Conservation (phyloP, 2,329 filamentous ascomycete genomes). For the Sclerotiophoma versabilis region DNA sequence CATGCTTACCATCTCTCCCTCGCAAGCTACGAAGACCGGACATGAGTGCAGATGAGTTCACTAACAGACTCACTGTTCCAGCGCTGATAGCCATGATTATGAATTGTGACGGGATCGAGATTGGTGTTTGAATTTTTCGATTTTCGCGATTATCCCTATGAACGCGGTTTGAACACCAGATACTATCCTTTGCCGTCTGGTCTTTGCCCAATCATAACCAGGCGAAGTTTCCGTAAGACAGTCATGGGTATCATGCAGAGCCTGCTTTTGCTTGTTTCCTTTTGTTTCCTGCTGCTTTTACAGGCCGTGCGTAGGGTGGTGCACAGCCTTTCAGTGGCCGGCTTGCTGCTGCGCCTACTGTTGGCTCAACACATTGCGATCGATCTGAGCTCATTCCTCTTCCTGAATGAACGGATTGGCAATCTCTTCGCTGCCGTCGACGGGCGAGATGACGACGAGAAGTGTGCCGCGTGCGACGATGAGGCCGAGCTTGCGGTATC, state of each 20-base stretch:
- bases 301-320: not conserved
- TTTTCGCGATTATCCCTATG: conserved; percentile 3
- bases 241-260: conserved; percentile 18
- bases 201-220: not conserved
- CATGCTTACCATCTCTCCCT: not conserved
- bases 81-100: no score
- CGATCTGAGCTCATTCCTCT: conserved; percentile 52
- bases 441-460: conserved; percentile 88
- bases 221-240: not conserved
- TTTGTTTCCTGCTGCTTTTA: not conserved
- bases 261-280: not conserved
- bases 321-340: not conserved
- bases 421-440: conserved; percentile 95
- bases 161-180: not conserved
- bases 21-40: no score
- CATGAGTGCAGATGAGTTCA: not conserved
- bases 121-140: not conserved
- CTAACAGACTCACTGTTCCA: no score
- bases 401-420: conserved; percentile 87
- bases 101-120: no score
- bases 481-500: conserved; percentile 79
- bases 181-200: not conserved
- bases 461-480: conserved; percentile 90
- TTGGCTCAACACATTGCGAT: not conserved
- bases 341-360: not conserved